Base-by-base conservation (phyloP, 345 rosid genomes). In the Cardiospermum halicacabum region DNA sequence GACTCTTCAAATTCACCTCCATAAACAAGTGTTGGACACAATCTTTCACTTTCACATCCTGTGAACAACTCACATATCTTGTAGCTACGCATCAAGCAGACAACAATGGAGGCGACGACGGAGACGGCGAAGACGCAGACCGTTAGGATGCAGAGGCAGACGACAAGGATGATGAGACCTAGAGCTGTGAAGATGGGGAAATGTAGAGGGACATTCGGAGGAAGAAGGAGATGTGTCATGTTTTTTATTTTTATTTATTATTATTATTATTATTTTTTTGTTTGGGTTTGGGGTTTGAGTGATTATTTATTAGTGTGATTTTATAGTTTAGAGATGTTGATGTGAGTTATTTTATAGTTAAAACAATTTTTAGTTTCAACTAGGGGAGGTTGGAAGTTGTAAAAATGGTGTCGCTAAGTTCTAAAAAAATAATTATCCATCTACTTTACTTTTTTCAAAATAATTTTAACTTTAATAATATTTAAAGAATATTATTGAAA, bases 21-120 rank as follows among this genome's bases (percentile, higher is more conserved):
- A 18, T 56, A 76, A 56, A 28, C 19, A 1, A 56, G 27, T 1
- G 56, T 12, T 0, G 71, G 78, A n/a, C n/a, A n/a, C n/a, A n/a
- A n/a, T n/a, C 13, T 31, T 16, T 12, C 26, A 2, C 1, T 43
- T 63, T 62, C 56, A 21, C 53, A 50, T 21, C 67, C 36, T 22
- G 5, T 15, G 0, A 47, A 50, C 31, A 24, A 32, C 5, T 24
- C 47, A 21, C 32, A 34, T 13, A 31, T 32, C 22, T 32, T 13
- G 4, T 45, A 21, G 9, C 51, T 22, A 34, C 48, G 34, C 7
- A 30, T 1, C 9, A 50, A 1, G 48, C 16, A 50, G 36, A 27
- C 16, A 22, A 50, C 2, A 22, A 8, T 2, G 7, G 47, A n/a
- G n/a, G n/a, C 5, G 5, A 50, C 34, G 47, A 50, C 22, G 45